phyloP scores from a whole-genome alignment of 2,329 filamentous ascomycete genomes.

The Hypoxylon sp. region DNA sequence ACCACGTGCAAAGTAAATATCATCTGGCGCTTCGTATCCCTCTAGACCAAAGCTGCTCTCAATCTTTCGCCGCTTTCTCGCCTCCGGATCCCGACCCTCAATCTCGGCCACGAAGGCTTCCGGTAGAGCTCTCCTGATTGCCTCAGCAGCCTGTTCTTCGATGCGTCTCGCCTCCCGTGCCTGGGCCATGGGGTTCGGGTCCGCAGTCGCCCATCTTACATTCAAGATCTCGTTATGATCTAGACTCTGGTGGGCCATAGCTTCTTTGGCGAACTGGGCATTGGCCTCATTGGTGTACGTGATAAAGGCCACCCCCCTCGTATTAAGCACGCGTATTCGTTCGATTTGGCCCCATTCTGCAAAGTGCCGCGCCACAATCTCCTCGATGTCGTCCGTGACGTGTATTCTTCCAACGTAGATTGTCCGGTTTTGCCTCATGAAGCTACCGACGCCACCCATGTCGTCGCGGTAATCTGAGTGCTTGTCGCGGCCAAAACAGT shows the following conservation, averaged over 20 bases:
- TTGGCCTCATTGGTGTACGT: conserved; percentile 94
- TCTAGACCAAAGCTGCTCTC: conserved; percentile 90
- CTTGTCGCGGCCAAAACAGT: conserved; percentile 96
- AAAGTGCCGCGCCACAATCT: conserved; percentile 94
- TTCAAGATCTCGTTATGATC: conserved; percentile 95
- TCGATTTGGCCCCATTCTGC: conserved; percentile 97
- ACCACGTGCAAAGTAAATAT: conserved; percentile 90
- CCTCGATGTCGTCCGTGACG: conserved; percentile 96
- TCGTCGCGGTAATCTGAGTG: conserved; percentile 94
- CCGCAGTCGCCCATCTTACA: conserved; percentile 95
- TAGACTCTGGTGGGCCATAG: conserved; percentile 94
- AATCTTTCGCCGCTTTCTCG: conserved; percentile 88
- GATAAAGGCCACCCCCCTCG: conserved; percentile 91
- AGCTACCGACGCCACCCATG: conserved; percentile 96
- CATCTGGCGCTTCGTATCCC: conserved; percentile 94
- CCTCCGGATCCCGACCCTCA: conserved; percentile 89
- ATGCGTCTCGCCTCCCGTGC: conserved; percentile 90
- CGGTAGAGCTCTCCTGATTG: conserved; percentile 87
- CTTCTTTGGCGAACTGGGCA: conserved; percentile 91
- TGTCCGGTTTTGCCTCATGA: conserved; percentile 93
- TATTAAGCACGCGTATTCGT: conserved; percentile 87
- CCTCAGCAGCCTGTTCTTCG: conserved; percentile 97
- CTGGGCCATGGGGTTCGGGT: conserved; percentile 95
- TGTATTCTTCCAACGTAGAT: conserved; percentile 95
- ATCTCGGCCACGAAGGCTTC: conserved; percentile 94